A percentile compares a stretch with the other conserved stretches of the same genome.
These are phyloP conservation scores for Bipolaris victoriae DNA, from an alignment of 2,329 filamentous ascomycete genomes.

Conservation along the genomic window DNA sequence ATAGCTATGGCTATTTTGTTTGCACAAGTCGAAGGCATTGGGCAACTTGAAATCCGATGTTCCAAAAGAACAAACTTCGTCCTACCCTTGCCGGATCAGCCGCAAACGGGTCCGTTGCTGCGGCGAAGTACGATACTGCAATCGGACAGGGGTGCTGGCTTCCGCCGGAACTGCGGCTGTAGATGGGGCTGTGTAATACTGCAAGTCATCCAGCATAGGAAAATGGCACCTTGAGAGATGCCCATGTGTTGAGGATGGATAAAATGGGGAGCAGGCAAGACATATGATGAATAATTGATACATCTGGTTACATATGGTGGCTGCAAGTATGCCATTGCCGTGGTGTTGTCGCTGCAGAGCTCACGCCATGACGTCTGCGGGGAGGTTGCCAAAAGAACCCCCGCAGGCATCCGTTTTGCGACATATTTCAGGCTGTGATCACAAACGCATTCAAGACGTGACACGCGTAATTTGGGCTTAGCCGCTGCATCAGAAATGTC, in stretches of 20 bases:
- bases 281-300: neutral
- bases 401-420: slow-evolving; percentile 28
- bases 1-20: neutral
- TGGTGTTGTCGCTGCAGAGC: neutral
- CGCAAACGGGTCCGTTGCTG: slow-evolving; percentile 14
- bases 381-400: slow-evolving; percentile 8
- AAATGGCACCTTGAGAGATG: neutral
- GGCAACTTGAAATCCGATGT: neutral
- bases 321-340: neutral
- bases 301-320: neutral
- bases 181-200: slow-evolving; percentile 36
- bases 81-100: slow-evolving; percentile 13
- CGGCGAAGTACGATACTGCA: slow-evolving; percentile 11
- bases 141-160: slow-evolving; percentile 18
- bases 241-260: neutral
- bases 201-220: slow-evolving; percentile 7
- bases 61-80: neutral
- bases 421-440: slow-evolving; percentile 25
- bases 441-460: slow-evolving; percentile 28
- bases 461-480: slow-evolving; percentile 44
- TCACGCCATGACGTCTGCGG: slow-evolving; percentile 7
- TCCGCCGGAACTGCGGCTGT: slow-evolving; percentile 28
- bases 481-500: slow-evolving; percentile 22
- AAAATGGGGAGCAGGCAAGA: neutral
- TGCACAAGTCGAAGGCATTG: neutral